phyloP scores from a whole-genome alignment of 2,329 filamentous ascomycete species.

The Alternaria conjuncta region DNA sequence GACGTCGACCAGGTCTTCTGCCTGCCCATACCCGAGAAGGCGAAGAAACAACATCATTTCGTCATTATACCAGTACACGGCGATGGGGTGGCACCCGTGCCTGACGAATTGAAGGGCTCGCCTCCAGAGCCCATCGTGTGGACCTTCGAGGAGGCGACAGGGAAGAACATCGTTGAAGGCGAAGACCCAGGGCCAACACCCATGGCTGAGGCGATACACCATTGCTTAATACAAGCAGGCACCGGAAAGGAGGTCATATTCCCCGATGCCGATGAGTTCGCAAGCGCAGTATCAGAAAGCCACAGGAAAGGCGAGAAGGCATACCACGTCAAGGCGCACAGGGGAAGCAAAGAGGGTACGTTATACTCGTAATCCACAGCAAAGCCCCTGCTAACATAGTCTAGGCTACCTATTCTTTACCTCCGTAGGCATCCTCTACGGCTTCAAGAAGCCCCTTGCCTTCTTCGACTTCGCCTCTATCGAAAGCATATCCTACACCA shows the following conservation, averaged over 20 bases:
- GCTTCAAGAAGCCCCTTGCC: constrained; percentile 69
- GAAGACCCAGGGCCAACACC: constrained; percentile 50
- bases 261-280: constrained; percentile 64
- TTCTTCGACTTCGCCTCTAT: constrained; percentile 68
- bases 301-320: constrained; percentile 69
- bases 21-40: constrained; percentile 69
- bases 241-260: constrained; percentile 58
- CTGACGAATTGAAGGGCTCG: constrained; percentile 48
- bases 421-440: constrained; percentile 66
- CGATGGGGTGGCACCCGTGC: constrained; percentile 55
- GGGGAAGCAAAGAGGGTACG: constrained; percentile 69
- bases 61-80: constrained; percentile 63
- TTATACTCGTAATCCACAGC: not conserved
- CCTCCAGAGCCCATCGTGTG: constrained; percentile 64
- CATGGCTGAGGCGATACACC: constrained; percentile 55
- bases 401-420: constrained; percentile 69
- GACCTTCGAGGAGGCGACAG: constrained; percentile 63
- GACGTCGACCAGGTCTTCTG: constrained; percentile 65
- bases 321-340: constrained; percentile 68
- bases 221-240: constrained; percentile 52
- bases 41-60: constrained; percentile 68
- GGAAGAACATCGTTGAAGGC: constrained; percentile 52
- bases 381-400: constrained; percentile 1
- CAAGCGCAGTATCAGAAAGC: constrained; percentile 64
- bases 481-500: constrained; percentile 67